A percentile compares a stretch with the other conserved stretches of the same genome.
These are phyloP conservation scores for Chaetomiaceae sp. DNA, from an alignment of 2,329 filamentous ascomycete genomes.

Conservation along the genomic window DNA sequence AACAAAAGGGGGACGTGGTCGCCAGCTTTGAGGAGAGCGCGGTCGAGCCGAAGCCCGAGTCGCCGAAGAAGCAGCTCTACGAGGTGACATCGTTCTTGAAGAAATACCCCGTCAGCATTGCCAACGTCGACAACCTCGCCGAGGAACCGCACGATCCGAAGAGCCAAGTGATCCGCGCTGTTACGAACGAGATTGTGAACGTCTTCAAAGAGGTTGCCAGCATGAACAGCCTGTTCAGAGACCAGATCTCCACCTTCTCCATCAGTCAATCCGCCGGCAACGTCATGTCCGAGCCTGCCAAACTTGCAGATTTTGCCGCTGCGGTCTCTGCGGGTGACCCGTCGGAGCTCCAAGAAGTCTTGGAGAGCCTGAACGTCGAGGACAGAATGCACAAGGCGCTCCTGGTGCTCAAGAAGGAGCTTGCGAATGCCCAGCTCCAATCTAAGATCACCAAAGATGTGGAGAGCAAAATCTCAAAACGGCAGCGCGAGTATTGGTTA, in stretches of 20 bases:
- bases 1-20: constrained; percentile 78
- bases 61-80: constrained; percentile 53
- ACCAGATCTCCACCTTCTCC: constrained; percentile 95
- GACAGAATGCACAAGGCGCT: constrained; percentile 87
- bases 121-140: constrained; percentile 86
- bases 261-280: constrained; percentile 94
- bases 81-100: constrained; percentile 87
- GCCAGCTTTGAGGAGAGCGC: constrained; percentile 89
- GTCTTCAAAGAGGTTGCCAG: constrained; percentile 96
- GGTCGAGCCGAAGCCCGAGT: constrained; percentile 53
- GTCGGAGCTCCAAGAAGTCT: constrained; percentile 83
- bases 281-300: constrained; percentile 88
- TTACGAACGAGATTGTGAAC: constrained; percentile 97
- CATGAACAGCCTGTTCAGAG: constrained; percentile 89
- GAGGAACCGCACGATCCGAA: constrained; percentile 90
- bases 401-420: constrained; percentile 90
- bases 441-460: constrained; percentile 98
- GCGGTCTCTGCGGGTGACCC: constrained; percentile 94
- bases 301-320: constrained; percentile 93
- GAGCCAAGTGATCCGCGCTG: constrained; percentile 78
- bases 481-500: constrained; percentile 95
- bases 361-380: constrained; percentile 85
- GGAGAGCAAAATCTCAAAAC: constrained; percentile 93
- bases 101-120: constrained; percentile 86
- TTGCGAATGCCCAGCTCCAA: constrained; percentile 95